These are phyloP conservation scores for Pseudovirgaria hyperparasitica DNA, from an alignment of 2,329 filamentous ascomycete species.

Conservation along the genomic window DNA sequence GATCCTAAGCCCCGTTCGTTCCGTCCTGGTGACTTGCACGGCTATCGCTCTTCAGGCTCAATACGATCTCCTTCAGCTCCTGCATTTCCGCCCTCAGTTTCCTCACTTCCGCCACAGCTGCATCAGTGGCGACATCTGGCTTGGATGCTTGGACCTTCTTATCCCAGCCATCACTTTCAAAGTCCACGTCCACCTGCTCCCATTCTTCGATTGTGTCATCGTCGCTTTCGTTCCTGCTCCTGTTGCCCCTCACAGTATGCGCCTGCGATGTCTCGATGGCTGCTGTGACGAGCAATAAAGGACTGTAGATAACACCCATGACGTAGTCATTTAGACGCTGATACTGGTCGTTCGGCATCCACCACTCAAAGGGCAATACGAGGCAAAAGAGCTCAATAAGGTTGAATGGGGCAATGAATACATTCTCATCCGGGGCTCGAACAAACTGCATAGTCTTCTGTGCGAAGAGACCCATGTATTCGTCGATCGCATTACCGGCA, in stretches of 20 bases:
- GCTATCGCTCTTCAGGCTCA: not conserved
- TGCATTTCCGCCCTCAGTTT: slow-evolving; percentile 31
- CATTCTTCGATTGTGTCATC: slow-evolving; percentile 85
- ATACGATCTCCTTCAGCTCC: slow-evolving; percentile 26
- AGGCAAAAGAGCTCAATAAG: slow-evolving; percentile 76
- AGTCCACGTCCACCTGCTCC: slow-evolving; percentile 77
- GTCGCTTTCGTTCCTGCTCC: slow-evolving; percentile 70
- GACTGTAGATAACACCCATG: slow-evolving; percentile 77
- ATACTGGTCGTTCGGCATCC: slow-evolving; percentile 64
- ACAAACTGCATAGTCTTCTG: slow-evolving; percentile 97
- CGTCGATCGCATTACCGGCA: slow-evolving; percentile 82
- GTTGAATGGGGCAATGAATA: slow-evolving; percentile 90
- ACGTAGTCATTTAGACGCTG: slow-evolving; percentile 76
- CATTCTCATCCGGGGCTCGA: slow-evolving; percentile 92
- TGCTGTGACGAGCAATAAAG: slow-evolving; percentile 68
- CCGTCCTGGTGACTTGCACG: not conserved
- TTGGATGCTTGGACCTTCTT: slow-evolving; percentile 65
- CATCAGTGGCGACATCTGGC: slow-evolving; percentile 72
- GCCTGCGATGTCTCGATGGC: slow-evolving; percentile 36
- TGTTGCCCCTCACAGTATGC: slow-evolving; percentile 55
- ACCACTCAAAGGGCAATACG: slow-evolving; percentile 83
- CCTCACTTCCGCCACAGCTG: slow-evolving; percentile 52
- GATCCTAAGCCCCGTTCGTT: too few relatives aligned
- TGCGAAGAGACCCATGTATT: slow-evolving; percentile 67
- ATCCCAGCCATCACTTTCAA: slow-evolving; percentile 74